Evolutionary conservation across 2,329 filamentous ascomycete species (phyloP), one percentile per base, ranked within the genome.

Genomic region (Colletotrichum destructivum): DNA sequence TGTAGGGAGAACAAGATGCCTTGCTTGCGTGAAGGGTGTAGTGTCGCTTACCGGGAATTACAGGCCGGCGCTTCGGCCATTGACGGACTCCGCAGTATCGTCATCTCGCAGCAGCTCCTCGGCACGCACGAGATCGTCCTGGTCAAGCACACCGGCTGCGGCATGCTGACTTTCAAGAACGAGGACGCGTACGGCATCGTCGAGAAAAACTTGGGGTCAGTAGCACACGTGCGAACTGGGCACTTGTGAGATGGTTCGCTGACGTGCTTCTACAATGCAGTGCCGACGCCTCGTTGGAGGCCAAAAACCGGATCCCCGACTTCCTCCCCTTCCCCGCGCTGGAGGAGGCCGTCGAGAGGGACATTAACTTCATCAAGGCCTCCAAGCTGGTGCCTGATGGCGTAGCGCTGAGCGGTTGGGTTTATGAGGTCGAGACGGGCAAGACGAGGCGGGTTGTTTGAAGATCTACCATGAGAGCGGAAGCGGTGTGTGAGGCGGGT

Each of bases 61-160:
- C 26, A 83, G 76, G 92, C 91, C 12, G 92, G 92, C 3, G 93
- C 85, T 1, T 90, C 88, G 18, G 91, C 89, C 1, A 82, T 85
- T 47, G 93, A 96, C 68, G 92, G 91, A 0, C 85, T 95, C 9
- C 91, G 94, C 62, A 93, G 90, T 23, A 88, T 96, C 67, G 81
- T 96, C 72, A 94, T 96, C 77, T 95, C 92, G 0, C 87, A 96
- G 82, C 93, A 96, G 79, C 85, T 96, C 9, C 87, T 96, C 0
- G 93, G 91, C 11, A 96, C 94, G 0, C 86, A 87, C 1, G 93
- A 96, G 80, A 91, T 96, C 61, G 80, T 95, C 21, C 79, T 95
- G 31, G 85, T 95, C 76, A 94, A 94, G 83, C 92, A 94, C 74
- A 93, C 91, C 0, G 90, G 89, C 9, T 94, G 92, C 77, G 92